Evolutionary conservation across 2,329 filamentous ascomycete species (phyloP), one percentile per base, ranked within the genome.

Genomic region (Aspergillus novofumigatus): DNA sequence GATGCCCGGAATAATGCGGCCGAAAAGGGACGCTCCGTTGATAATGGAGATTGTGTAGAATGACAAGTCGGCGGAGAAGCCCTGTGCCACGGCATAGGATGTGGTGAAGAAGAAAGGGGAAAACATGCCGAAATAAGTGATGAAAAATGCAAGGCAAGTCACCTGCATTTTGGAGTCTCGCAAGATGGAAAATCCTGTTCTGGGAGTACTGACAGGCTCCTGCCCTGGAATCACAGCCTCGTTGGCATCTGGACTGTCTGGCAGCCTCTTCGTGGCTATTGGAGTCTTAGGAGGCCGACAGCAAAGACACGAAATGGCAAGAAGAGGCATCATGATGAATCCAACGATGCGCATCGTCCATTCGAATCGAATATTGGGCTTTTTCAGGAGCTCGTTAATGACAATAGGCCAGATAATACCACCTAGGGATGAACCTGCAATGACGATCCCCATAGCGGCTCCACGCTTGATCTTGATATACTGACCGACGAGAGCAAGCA

Each of bases 301-400:
- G 47, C 59, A 50, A 9, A 67, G 6, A 49, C 69, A 73, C 2
- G 71, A 59, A 28, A 77, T 57, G 0, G 49, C 52, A 4, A 77
- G 61, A 3, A 74, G 61, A 3, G 74, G 73, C 2, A 76, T 58
- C 72, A 77, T 76, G 20, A 71, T 71, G 38, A 78, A 78, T 1
- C 70, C 76, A 3, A 75, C 66, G 9, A 69, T 72, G 4, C 74
- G 67, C 64, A 70, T 75, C 25, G 63, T 78, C 76, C 69, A 78
- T 42, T 58, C 66, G 58, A 69, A 75, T 0, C 69, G 62, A 2
- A 74, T 49, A 0, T 47, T 58, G 8, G 59, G 58, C 1, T 62
- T 66, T 7, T 69, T 61, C 4, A 75, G 52, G 1, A 74, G 50
- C 21, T 68, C 59, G 11, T 70, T 60, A 17, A 75, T 67, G 8